Evolutionary conservation across 306 rosid species (phyloP).

Genomic region (Alnus glutinosa): DNA sequence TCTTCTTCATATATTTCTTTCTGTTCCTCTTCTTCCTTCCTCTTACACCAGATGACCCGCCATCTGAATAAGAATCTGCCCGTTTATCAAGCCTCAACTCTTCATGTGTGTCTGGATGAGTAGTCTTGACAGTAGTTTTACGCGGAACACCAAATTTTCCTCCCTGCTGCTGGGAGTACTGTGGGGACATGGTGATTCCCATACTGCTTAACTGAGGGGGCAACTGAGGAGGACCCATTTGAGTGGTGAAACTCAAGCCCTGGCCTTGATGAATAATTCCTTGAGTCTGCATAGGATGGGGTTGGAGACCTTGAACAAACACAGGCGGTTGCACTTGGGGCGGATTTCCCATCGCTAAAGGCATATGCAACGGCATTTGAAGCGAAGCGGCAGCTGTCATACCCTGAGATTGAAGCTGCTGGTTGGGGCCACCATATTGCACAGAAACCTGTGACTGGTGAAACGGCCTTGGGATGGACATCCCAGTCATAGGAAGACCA

Average conservation of each 20-base stretch:
- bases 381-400: slow-evolving; percentile 62
- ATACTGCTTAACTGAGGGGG: slow-evolving; percentile 66
- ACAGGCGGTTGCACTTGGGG: slow-evolving; percentile 73
- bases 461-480: slow-evolving; percentile 59
- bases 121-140: no score
- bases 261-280: slow-evolving; percentile 74
- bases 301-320: slow-evolving; percentile 71
- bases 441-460: slow-evolving; percentile 68
- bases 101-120: no score
- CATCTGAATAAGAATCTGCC: slow-evolving; percentile 59
- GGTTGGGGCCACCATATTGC: slow-evolving; percentile 77
- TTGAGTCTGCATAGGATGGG: slow-evolving; percentile 74
- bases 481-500: slow-evolving; percentile 58
- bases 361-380: slow-evolving; percentile 65
- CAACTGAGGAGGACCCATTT: slow-evolving; percentile 70
- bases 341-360: slow-evolving; percentile 63
- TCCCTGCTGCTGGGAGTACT: slow-evolving; percentile 76
- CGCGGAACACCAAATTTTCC: no score
- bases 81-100: no score
- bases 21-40: no score
- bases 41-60: slow-evolving; percentile 59
- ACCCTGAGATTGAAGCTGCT: slow-evolving; percentile 80
- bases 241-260: slow-evolving; percentile 59
- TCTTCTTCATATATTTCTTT: no score
- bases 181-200: slow-evolving; percentile 58